Conservation (phyloP, 2,329 filamentous ascomycete genomes). For the Teratosphaeriaceae sp. region DNA sequence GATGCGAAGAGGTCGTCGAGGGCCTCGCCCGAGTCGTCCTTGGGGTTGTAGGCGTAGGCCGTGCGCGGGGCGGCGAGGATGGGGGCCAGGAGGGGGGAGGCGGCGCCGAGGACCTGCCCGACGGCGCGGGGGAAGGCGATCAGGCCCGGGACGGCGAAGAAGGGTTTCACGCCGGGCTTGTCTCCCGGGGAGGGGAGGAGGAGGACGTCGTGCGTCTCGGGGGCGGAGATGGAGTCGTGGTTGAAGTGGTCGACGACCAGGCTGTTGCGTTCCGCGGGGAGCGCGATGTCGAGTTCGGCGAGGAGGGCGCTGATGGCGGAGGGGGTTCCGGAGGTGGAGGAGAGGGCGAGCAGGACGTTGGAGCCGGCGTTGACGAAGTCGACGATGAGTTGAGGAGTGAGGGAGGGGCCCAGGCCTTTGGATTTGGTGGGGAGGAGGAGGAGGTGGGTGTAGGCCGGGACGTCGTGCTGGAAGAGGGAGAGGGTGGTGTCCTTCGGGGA, state of each 20-base stretch:
- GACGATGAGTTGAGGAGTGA: slow-evolving; percentile 79
- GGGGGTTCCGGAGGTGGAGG: slow-evolving; percentile 62
- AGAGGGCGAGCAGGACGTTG: slow-evolving; percentile 83
- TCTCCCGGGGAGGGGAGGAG: slow-evolving; percentile 62
- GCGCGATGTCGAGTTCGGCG: slow-evolving; percentile 77
- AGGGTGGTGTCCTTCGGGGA: slow-evolving; percentile 75
- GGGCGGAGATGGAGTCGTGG: slow-evolving; percentile 69
- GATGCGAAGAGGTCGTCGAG: slow-evolving; percentile 80
- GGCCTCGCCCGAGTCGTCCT: slow-evolving; percentile 63
- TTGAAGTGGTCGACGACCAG: slow-evolving; percentile 94
- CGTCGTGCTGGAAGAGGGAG: slow-evolving; percentile 76
- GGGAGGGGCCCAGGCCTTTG: slow-evolving; percentile 84
- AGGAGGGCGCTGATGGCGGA: slow-evolving; percentile 71
- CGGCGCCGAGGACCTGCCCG: slow-evolving; percentile 73
- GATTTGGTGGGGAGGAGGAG: slow-evolving; percentile 81
- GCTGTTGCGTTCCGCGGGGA: slow-evolving; percentile 79
- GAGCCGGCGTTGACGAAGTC: slow-evolving; percentile 88
- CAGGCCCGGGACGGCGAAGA: slow-evolving; percentile 63
- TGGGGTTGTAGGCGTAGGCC: slow-evolving; percentile 89
- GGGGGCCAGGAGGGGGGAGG: slow-evolving; percentile 68
- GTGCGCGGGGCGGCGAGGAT: slow-evolving; percentile 76
- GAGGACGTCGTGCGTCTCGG: slow-evolving; percentile 83
- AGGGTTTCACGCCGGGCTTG: slow-evolving; percentile 66
- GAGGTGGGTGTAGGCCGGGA: slow-evolving; percentile 85
- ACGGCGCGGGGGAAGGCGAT: slow-evolving; percentile 77